These are phyloP conservation scores for Calonectria crousiana DNA, from an alignment of 2,329 filamentous ascomycete genomes.

Conservation along the genomic window DNA sequence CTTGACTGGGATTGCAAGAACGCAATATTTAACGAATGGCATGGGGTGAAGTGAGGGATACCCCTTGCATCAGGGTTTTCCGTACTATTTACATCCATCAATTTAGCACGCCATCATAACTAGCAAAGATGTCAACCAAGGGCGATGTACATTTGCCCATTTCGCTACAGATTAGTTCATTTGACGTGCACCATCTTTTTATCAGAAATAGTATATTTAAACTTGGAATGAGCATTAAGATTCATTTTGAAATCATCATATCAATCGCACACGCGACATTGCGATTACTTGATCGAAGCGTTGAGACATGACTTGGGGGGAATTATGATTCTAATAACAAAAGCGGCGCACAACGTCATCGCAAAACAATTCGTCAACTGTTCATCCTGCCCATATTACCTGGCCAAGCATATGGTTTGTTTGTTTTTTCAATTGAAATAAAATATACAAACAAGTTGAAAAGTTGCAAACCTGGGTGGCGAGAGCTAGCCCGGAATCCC, in stretches of 20 bases:
- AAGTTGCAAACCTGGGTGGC: not conserved
- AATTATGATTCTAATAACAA: not conserved
- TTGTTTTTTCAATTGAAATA: not conserved
- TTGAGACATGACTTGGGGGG: not conserved
- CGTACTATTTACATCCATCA: not conserved
- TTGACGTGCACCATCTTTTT: not conserved
- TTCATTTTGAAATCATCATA: not conserved
- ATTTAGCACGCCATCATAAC: not conserved
- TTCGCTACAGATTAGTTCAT: not conserved
- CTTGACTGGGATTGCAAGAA: not conserved
- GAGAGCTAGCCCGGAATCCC: not conserved
- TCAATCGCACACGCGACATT: not conserved
- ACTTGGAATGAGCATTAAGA: not conserved
- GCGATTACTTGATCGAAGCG: not conserved
- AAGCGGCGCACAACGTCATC: not conserved
- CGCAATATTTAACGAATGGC: not conserved
- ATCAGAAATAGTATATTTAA: not conserved
- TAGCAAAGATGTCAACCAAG: not conserved
- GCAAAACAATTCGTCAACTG: not conserved
- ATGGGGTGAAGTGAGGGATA: not conserved
- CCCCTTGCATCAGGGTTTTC: not conserved
- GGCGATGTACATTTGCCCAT: not conserved
- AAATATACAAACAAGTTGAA: not conserved
- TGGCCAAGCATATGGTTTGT: not conserved
- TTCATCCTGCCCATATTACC: not conserved